Evolutionary conservation across 306 rosid species (phyloP).

Genomic region (Vigna hirtella): DNA sequence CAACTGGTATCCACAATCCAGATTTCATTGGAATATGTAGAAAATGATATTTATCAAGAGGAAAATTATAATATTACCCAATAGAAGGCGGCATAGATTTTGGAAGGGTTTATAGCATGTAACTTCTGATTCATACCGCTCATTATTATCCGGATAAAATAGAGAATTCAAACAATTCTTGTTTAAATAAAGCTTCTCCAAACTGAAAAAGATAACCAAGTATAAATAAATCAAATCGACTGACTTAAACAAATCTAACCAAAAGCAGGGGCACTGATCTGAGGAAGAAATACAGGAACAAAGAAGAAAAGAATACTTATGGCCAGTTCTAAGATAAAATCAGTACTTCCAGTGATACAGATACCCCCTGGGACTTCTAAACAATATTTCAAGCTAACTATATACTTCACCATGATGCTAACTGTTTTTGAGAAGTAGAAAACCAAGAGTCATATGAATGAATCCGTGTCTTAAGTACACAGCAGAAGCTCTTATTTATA

Average conservation of each 20-base stretch:
- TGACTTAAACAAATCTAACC: slow-evolving; percentile 34
- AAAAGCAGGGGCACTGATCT: slow-evolving; percentile 8
- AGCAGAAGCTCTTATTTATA: background rate
- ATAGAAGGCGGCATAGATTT: slow-evolving; percentile 79
- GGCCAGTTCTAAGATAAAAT: slow-evolving; percentile 37
- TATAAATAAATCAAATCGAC: slow-evolving; percentile 44
- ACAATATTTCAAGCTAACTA: slow-evolving; percentile 41
- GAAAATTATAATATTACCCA: slow-evolving; percentile 65
- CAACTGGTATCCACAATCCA: slow-evolving; percentile 33
- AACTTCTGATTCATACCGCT: slow-evolving; percentile 50
- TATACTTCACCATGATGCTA: slow-evolving; percentile 25
- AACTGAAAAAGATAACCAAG: slow-evolving; percentile 65
- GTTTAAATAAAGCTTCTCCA: slow-evolving; percentile 93
- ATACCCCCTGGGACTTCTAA: slow-evolving; percentile 32
- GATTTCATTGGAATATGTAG: slow-evolving; percentile 32
- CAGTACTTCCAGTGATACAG: slow-evolving; percentile 32
- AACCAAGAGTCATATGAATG: background rate
- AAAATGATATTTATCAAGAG: slow-evolving; percentile 30
- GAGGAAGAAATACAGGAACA: slow-evolving; percentile 11
- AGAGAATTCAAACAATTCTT: slow-evolving; percentile 75
- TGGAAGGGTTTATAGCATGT: slow-evolving; percentile 60
- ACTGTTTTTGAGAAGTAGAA: background rate
- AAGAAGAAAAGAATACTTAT: slow-evolving; percentile 27
- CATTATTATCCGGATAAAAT: slow-evolving; percentile 62
- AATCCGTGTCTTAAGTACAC: background rate